phyloP scores from a whole-genome alignment of 2,329 filamentous ascomycete species.

The Stromatinia cepivora region DNA sequence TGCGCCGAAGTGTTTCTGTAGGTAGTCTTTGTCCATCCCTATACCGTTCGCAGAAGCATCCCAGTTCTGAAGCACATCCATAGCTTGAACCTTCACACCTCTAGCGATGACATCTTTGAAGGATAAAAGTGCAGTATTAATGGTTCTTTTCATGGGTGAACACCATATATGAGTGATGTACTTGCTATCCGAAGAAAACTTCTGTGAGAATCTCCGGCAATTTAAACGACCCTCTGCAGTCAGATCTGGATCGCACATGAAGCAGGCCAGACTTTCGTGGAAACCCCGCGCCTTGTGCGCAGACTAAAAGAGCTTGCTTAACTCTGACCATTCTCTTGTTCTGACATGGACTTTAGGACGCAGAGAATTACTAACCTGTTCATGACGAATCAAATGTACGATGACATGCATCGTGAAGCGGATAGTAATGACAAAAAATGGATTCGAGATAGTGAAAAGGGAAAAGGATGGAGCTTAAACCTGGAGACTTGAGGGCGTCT shows the following conservation, averaged over 20 bases:
- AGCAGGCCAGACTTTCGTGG: no score
- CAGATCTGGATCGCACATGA: background rate
- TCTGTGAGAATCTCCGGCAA: background rate
- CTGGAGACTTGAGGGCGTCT: background rate
- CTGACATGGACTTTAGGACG: background rate
- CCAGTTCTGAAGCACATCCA: background rate
- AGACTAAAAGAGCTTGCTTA: background rate
- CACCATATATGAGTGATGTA: background rate
- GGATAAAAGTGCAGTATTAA: background rate
- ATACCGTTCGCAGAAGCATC: background rate
- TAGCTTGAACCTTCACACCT: background rate
- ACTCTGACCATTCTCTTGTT: background rate
- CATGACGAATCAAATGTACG: background rate
- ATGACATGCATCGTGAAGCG: background rate
- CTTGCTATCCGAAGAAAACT: background rate
- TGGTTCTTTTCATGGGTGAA: slow-evolving; percentile 3
- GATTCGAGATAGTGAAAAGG: background rate
- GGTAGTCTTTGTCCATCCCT: background rate
- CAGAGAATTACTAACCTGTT: background rate
- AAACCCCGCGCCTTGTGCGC: background rate
- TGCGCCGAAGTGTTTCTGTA: background rate
- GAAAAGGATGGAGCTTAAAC: background rate
- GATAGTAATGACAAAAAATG: background rate
- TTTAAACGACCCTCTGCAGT: background rate
- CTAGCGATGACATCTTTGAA: background rate